phyloP scores from a whole-genome alignment of 2,329 filamentous ascomycete genomes.

The Alternaria rosae region DNA sequence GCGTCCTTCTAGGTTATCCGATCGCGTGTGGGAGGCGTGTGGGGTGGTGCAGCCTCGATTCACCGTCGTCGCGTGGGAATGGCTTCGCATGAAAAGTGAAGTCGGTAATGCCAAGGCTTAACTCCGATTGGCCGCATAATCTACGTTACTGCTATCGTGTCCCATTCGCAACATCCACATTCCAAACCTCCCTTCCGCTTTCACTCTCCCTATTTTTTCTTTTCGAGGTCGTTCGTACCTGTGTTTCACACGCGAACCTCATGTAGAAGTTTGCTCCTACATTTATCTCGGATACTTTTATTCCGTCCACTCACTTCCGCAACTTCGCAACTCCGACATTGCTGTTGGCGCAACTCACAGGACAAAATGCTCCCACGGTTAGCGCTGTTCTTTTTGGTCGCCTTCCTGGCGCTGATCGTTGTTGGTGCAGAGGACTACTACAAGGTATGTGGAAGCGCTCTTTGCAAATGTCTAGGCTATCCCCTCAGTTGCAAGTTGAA shows the following conservation, averaged over 20 bases:
- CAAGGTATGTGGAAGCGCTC: constrained; percentile 62
- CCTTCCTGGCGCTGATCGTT: constrained; percentile 54
- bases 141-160: constrained; percentile 38
- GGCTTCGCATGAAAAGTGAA: constrained; percentile 34
- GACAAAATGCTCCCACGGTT: constrained; percentile 54
- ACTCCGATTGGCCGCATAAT: constrained; percentile 38
- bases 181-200: constrained; percentile 6
- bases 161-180: constrained; percentile 22
- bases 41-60: constrained; percentile 19
- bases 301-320: constrained; percentile 30
- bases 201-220: constrained; percentile 1
- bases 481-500: background rate
- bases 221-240: constrained; percentile 10
- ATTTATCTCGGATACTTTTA: constrained; percentile 17
- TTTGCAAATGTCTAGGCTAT: background rate
- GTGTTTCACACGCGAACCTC: constrained; percentile 7
- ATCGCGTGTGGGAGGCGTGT: constrained; percentile 1
- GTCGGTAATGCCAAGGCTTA: constrained; percentile 27
- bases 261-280: constrained; percentile 23
- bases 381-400: constrained; percentile 52
- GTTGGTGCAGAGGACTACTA: constrained; percentile 74
- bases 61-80: constrained; percentile 2
- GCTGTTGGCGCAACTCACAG: constrained; percentile 25
- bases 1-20: constrained; percentile 15
- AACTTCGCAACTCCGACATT: constrained; percentile 15